Evolutionary conservation across 495 filamentous ascomycete genomes (phyloP), one percentile per base, ranked within the genome.

Genomic region (Neurospora tetrasperma): DNA sequence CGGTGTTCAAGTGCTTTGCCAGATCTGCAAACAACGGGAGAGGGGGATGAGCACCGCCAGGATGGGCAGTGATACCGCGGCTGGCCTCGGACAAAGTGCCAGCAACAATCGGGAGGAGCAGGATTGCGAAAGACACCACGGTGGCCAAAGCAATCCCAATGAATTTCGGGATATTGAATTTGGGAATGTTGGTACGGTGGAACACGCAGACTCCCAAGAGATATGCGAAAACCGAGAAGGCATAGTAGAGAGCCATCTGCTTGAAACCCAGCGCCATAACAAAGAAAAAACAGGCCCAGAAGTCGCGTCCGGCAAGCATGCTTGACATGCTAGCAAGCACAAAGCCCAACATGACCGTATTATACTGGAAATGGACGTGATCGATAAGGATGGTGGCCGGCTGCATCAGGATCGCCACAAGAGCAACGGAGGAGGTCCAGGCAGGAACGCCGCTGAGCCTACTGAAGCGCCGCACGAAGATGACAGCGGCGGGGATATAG

Each of bases 311-410:
- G 3, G 94, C 93, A 48, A 97, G 80, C 77, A 97, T 92, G 80
- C 92, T 94, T 44, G 94, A 94, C 84, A 97, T 89, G 76, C 91
- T 93, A 0, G 94, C 94, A 42, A 94, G 82, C 9, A 94, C 86
- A 27, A 98, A 88, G 0, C 96, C 96, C 6, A 98, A 89, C 96
- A 99, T 99, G 70, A 98, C 94, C 0, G 94, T 96, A 80, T 99
- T 99, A 79, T 97, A 99, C 82, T 99, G 96, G 80, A 99, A 99
- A 82, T 99, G 96, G n/a, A 93, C 92, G 78, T 98, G 95, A 76
- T 99, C 96, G 76, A 98, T 92, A 14, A 99, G 87, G 71, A 98
- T 96, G 7, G 92, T 93, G 2, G 89, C 91, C 7, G 96, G 96
- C 77, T 99, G 96, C 87, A 99, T 90, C 39, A 99, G 86, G 70